phyloP scores from a whole-genome alignment of 2,329 filamentous ascomycete genomes.

The Fusarium dimerum region DNA sequence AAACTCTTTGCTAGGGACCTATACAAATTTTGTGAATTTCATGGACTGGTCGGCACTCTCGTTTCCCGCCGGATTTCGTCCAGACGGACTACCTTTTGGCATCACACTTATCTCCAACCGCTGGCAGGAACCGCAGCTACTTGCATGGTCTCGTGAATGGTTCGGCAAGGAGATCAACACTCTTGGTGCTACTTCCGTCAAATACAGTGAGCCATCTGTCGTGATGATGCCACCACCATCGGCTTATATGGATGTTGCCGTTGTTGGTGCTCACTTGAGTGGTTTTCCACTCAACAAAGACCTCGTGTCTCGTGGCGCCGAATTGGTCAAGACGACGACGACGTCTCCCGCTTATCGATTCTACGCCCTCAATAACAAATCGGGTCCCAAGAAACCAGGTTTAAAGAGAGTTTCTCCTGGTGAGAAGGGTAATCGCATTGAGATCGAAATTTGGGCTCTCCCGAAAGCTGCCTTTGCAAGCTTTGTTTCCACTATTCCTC shows the following conservation, averaged over 20 bases:
- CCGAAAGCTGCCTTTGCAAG: constrained; percentile 31
- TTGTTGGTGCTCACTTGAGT: constrained; percentile 38
- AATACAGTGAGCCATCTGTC: constrained; percentile 1
- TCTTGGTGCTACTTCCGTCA: constrained; percentile 32
- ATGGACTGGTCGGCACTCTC: constrained; percentile 57
- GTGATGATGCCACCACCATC: neutral
- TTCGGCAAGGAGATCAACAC: constrained; percentile 17
- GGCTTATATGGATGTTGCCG: constrained; percentile 26
- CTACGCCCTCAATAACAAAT: constrained; percentile 26
- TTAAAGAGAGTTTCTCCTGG: constrained; percentile 27
- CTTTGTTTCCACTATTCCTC: constrained; percentile 35
- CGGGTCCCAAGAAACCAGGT: constrained; percentile 32
- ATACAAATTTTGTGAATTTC: constrained; percentile 63
- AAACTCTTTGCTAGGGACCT: constrained; percentile 56
- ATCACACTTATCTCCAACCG: constrained; percentile 38
- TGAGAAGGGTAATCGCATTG: constrained; percentile 29
- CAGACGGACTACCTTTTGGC: constrained; percentile 39
- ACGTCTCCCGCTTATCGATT: constrained; percentile 35
- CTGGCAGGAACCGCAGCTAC: constrained; percentile 37
- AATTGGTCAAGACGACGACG: constrained; percentile 22
- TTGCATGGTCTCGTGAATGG: constrained; percentile 32
- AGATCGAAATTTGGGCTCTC: constrained; percentile 39
- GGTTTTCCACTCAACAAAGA: constrained; percentile 38
- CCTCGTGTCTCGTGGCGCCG: constrained; percentile 32
- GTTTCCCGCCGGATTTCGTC: constrained; percentile 49